Base-by-base conservation (phyloP, 345 rosid species). In the Gossypium arboreum region DNA sequence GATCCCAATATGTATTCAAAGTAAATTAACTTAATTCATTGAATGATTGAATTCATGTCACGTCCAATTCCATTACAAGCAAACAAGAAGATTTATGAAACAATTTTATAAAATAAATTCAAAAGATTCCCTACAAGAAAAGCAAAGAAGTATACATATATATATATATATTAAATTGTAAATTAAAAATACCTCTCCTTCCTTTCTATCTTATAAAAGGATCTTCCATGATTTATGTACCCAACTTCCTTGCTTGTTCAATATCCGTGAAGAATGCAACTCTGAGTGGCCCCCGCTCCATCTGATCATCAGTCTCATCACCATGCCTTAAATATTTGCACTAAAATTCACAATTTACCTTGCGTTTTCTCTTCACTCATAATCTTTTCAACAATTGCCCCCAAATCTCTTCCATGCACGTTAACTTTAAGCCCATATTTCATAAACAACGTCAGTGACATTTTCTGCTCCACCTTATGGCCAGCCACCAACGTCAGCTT, bases 381-480 rank as follows among this genome's bases (percentile, higher is more conserved):
- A 7, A 88, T 27, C 41, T 73, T 83, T 47, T 72, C 85, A 64
- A 83, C 73, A 6, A 83, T 75, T 12, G 73, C 84, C 70, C 70
- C 81, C 60, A 94, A 20, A 55, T 92, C 94, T 73, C 98, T 88
- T 75, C 62, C 20, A 12, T 79, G 85, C 59, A 93, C 93, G 51
- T 83, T 84, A 3, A 95, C 97, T 66, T 79, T 77, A 6, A 95
- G 89, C 72, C 99, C 98, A 45, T 90, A 77, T 76, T 90, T 89
- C 99, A 95, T 95, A 82, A 93, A 93, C 74, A 95, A 69, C 9
- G 98, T 94, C 68, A 94, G 71, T 51, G 98, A 94, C 98, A 94
- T 94, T 84, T 94, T 94, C 88, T 94, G 99, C 90, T 91, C 97
- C 71, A 95, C 94, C 76, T 82, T 87, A 71, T 91, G 97, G 22